Evolutionary conservation across 2,329 filamentous ascomycete genomes (phyloP), one percentile per base, ranked within the genome.

Genomic region (Calonectria ilicicola): DNA sequence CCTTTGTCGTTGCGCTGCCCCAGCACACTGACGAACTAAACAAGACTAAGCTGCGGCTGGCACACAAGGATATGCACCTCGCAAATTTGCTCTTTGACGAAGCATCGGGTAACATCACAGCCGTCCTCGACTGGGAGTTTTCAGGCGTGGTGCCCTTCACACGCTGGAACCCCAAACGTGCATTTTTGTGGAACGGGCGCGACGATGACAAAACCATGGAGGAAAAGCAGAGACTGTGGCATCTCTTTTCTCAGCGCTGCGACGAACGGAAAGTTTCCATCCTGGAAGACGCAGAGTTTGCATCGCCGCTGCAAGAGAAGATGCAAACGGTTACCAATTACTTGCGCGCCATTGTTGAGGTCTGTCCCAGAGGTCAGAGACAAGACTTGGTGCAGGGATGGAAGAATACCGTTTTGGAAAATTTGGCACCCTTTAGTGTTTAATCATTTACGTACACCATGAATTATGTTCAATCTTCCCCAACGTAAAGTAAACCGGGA

Each of bases 1-100:
- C 74, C 3, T 81, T 84, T 64, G 32, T 75, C 0, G 49, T 21
- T 5, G 53, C 23, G 9, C 56, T 79, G 3, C 44, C 64, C 65
- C 69, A 78, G 26, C 64, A 80, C 6, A 35, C 67, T 10, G 44
- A 49, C 12, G 51, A 63, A 32, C 63, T 77, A 29, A 62, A 70
- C 23, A 62, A 44, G n/a, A 65, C 66, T n/a, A 65, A 51, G 15
- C 70, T 76, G 12, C 42, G 74, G 14, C 77, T 85, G 2, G 81
- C 83, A 8, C 84, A 85, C 72, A 83, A 82, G 69, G 83, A 85
- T 72, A 62, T 85, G 51, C 82, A 85, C 69, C 81, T 85, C 46
- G 83, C 79, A 15, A 85, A 85, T 53, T 75, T 85, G 42, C 79
- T 84, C 67, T 85, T 15, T 71, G 58, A 72, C 83, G 14, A 82